Percentiles rank a stretch among this genome's conserved stretches.
phyloP scores from a whole-genome alignment of 108 stramenopile genomes.

The Mayamaea pseudoterrestris region DNA sequence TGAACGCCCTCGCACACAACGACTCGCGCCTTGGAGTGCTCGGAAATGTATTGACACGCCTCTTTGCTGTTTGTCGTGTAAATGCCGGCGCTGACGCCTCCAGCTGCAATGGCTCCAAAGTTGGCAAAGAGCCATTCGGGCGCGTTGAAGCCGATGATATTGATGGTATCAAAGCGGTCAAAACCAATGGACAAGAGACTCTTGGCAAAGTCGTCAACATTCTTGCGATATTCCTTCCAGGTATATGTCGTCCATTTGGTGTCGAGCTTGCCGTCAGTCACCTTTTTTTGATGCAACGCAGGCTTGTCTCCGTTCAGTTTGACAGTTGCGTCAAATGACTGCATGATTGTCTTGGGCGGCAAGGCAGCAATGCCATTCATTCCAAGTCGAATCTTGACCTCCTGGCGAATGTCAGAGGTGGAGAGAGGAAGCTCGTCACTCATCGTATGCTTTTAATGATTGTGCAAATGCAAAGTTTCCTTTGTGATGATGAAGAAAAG shows the following conservation, averaged over 20 bases:
- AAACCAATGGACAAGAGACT: slow-evolving; percentile 50
- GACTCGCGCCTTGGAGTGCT: slow-evolving; percentile 53
- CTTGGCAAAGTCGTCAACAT: slow-evolving; percentile 35
- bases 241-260: slow-evolving; percentile 17
- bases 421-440: slow-evolving; percentile 11
- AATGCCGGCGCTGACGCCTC: slow-evolving; percentile 33
- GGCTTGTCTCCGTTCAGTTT: slow-evolving; percentile 12
- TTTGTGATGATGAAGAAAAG: too few species aligned
- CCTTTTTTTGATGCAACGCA: slow-evolving; percentile 21
- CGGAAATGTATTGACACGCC: slow-evolving; percentile 52
- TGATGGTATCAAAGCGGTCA: slow-evolving; percentile 37
- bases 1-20: slow-evolving; percentile 39
- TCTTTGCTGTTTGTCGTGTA: slow-evolving; percentile 58
- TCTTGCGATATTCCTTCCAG: slow-evolving; percentile 29
- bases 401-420: slow-evolving; percentile 7
- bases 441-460: too few species aligned
- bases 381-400: slow-evolving; percentile 14
- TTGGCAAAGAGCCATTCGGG: slow-evolving; percentile 44
- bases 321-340: slow-evolving; percentile 11
- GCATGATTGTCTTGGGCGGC: slow-evolving; percentile 10
- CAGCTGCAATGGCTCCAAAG: slow-evolving; percentile 53
- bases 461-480: too few species aligned
- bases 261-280: slow-evolving; percentile 3
- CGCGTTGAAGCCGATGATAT: slow-evolving; percentile 68
- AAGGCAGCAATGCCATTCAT: slow-evolving; percentile 1